phyloP scores from a whole-genome alignment of 2,329 filamentous ascomycete genomes.

The Hortaea werneckii region DNA sequence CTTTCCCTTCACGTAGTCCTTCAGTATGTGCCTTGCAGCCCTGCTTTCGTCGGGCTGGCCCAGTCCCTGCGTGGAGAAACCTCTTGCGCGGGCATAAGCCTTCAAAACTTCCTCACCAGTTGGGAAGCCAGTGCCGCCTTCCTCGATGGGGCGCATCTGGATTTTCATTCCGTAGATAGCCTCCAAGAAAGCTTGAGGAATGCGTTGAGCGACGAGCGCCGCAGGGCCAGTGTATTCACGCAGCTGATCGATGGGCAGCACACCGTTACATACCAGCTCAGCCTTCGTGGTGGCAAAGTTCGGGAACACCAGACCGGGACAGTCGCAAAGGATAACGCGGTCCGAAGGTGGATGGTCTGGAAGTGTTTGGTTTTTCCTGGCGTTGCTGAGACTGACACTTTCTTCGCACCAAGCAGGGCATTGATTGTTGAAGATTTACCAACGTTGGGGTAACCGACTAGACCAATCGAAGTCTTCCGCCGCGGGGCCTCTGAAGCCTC shows the following conservation, averaged over 20 bases:
- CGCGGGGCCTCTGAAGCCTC: conserved; percentile 39
- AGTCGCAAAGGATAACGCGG: conserved; percentile 87
- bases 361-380: conserved; percentile 99
- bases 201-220: conserved; percentile 69
- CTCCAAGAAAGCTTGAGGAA: conserved; percentile 82
- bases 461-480: conserved; percentile 74
- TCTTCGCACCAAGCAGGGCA: conserved; percentile 94
- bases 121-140: conserved; percentile 81
- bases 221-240: conserved; percentile 85
- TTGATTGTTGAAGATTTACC: conserved; percentile 99
- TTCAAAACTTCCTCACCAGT: conserved; percentile 76
- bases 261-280: conserved; percentile 88
- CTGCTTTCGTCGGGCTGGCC: conserved; percentile 90
- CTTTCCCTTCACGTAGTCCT: conserved; percentile 96
- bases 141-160: conserved; percentile 66
- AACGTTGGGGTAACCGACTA: conserved; percentile 97
- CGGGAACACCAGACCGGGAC: conserved; percentile 94
- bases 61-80: conserved; percentile 73
- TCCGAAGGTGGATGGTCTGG: conserved; percentile 94
- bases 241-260: conserved; percentile 92
- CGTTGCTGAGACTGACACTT: conserved; percentile 93
- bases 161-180: conserved; percentile 92
- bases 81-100: conserved; percentile 79
- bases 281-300: conserved; percentile 97
- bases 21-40: conserved; percentile 79